Percentiles rank a stretch among this genome's conserved stretches.
Evolutionary conservation across 805 yeast species (phyloP).

Genomic region (Yamadazyma sp.): DNA sequence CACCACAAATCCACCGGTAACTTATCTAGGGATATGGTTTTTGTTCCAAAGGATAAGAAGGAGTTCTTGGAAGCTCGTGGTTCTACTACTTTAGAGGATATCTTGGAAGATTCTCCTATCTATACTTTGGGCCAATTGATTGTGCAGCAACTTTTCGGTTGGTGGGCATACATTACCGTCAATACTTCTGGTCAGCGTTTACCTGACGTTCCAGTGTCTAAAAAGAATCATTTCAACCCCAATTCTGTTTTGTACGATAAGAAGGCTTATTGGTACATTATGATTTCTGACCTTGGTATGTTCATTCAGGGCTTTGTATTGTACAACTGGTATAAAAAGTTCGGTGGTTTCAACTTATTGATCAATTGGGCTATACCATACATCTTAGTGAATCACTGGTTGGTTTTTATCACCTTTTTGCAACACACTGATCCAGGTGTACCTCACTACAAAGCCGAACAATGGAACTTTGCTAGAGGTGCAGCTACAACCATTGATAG

Average conservation of each 20-base stretch:
- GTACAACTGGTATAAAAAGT: constrained; percentile 58
- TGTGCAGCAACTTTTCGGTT: constrained; percentile 75
- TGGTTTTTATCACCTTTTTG: constrained; percentile 79
- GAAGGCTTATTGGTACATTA: constrained; percentile 68
- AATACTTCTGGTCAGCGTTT: constrained; percentile 71
- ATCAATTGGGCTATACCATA: constrained; percentile 78
- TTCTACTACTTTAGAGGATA: constrained; percentile 47
- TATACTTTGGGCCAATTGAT: constrained; percentile 55
- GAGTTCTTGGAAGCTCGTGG: constrained; percentile 44
- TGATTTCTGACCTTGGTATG: constrained; percentile 74
- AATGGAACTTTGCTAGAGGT: constrained; percentile 87
- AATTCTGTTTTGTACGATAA: constrained; percentile 70
- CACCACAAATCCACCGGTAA: constrained; percentile 92
- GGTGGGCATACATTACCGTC: constrained; percentile 62
- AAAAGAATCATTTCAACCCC: constrained; percentile 71
- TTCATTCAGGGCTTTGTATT: constrained; percentile 49
- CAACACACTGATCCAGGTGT: constrained; percentile 79
- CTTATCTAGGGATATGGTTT: constrained; percentile 78
- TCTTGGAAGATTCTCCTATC: constrained; percentile 75
- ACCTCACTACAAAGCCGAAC: constrained; percentile 74
- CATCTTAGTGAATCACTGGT: constrained; percentile 84
- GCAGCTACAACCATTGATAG: constrained; percentile 89
- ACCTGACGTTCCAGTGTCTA: constrained; percentile 44
- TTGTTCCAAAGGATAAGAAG: constrained; percentile 70
- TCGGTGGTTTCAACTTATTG: constrained; percentile 61